A percentile compares a stretch with the other conserved stretches of the same genome.
Conservation (phyloP, 495 filamentous ascomycete genomes). For the Aspergillus hancockii region DNA sequence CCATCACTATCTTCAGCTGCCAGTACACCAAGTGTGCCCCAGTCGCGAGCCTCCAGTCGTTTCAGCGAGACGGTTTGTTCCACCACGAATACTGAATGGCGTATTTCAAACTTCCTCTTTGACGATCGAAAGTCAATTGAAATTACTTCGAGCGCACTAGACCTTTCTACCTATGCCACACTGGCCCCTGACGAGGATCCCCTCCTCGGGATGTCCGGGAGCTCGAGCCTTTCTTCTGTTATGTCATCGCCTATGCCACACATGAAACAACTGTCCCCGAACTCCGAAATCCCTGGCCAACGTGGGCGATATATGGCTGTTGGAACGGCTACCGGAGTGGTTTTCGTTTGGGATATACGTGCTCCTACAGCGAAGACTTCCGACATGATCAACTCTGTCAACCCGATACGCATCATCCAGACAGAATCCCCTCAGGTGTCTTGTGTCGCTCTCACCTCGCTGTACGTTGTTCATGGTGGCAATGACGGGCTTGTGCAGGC, state of each 20-base stretch:
- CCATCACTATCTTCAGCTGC: constrained; percentile 11
- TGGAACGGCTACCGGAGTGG: constrained; percentile 74
- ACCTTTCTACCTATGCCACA: constrained; percentile 70
- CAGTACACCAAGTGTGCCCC: constrained; percentile 22
- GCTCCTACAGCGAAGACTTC: constrained; percentile 52
- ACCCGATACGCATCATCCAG: constrained; percentile 77
- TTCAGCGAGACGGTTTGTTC: constrained; percentile 18
- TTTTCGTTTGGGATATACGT: constrained; percentile 86
- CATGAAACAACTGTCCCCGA: constrained; percentile 45
- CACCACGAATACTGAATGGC: constrained; percentile 53
- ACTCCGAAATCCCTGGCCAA: constrained; percentile 71
- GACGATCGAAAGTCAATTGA: constrained; percentile 51
- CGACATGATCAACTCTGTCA: constrained; percentile 53
- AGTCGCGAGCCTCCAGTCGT: constrained; percentile 34
- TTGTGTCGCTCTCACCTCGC: constrained; percentile 79
- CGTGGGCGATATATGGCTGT: constrained; percentile 78
- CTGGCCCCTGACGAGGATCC: constrained; percentile 77
- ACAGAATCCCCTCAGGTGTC: constrained; percentile 91
- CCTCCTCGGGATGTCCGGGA: constrained; percentile 55
- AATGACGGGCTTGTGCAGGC: constrained; percentile 94
- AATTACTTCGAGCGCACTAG: constrained; percentile 74
- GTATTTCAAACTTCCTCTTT: constrained; percentile 57
- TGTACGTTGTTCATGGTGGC: constrained; percentile 89
- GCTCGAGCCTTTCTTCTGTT: constrained; percentile 57
- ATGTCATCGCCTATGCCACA: constrained; percentile 56